phyloP scores from a whole-genome alignment of 225 moss, liverwort and hornwort species.

The Neckera pumila region DNA sequence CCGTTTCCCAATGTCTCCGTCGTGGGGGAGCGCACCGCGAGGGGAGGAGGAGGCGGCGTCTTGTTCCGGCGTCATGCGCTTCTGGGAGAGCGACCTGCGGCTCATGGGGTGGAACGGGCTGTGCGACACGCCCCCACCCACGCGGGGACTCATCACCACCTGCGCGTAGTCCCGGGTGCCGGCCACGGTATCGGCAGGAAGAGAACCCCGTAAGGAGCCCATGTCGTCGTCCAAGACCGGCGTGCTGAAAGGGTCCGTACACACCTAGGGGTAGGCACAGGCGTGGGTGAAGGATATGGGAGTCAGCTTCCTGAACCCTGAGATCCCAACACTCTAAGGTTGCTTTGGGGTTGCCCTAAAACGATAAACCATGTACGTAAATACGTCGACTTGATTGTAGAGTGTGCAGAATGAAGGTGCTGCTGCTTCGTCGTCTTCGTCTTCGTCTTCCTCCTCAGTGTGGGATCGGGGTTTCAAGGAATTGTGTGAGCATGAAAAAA shows the following conservation, averaged over 20 bases:
- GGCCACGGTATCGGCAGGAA: not conserved
- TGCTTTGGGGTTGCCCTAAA: not conserved
- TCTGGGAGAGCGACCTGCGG: conserved; percentile 36
- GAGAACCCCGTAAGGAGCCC: conserved; percentile 13
- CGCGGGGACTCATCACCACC: conserved; percentile 33
- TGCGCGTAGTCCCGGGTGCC: conserved; percentile 29
- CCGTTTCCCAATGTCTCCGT: not conserved
- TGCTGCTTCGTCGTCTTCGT: not conserved
- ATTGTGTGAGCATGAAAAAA: not conserved
- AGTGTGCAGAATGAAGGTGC: not conserved
- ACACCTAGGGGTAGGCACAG: not conserved
- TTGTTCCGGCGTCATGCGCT: not conserved
- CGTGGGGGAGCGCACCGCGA: not conserved
- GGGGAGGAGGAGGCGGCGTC: not conserved
- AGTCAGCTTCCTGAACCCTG: not conserved
- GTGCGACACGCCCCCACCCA: conserved; percentile 2
- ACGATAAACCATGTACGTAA: not conserved
- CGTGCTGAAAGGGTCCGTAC: not conserved
- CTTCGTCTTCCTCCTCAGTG: not conserved
- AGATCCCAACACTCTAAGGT: not conserved
- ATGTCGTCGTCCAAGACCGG: conserved; percentile 10
- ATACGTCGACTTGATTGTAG: not conserved
- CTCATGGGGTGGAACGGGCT: conserved; percentile 32
- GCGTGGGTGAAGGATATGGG: not conserved
- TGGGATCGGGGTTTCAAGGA: not conserved